Evolutionary conservation across 495 filamentous ascomycete genomes (phyloP).

Genomic region (Aspergillus conjunctus): DNA sequence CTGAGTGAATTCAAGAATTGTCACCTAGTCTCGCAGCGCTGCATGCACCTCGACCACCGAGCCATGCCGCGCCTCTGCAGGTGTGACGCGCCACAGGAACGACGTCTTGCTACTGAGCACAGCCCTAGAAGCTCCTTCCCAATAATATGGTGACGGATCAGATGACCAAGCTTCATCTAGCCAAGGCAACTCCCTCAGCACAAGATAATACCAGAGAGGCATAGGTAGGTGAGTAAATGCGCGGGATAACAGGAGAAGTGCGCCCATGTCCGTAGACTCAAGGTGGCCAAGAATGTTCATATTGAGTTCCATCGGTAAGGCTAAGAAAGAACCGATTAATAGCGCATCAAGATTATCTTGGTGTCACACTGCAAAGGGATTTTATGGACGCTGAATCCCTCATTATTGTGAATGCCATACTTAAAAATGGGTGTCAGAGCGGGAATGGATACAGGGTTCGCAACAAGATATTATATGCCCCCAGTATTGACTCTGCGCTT

Average conservation of each 20-base stretch:
- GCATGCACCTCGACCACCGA: constrained; percentile 12
- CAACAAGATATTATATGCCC: constrained; percentile 30
- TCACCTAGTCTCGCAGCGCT: constrained; percentile 6
- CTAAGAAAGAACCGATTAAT: constrained; percentile 22
- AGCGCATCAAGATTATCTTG: neutral
- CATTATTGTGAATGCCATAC: constrained; percentile 9
- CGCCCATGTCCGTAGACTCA: constrained; percentile 25
- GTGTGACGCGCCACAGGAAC: constrained; percentile 10
- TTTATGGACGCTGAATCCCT: neutral
- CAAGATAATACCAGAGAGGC: constrained; percentile 27
- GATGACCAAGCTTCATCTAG: constrained; percentile 32
- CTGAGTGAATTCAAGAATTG: constrained; percentile 7
- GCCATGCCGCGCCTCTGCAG: neutral
- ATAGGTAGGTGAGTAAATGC: constrained; percentile 31
- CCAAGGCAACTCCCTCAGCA: constrained; percentile 37
- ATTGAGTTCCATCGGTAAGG: constrained; percentile 30
- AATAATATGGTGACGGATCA: neutral
- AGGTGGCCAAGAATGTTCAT: constrained; percentile 24
- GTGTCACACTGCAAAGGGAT: neutral
- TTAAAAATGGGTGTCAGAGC: constrained; percentile 15
- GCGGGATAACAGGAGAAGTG: constrained; percentile 23
- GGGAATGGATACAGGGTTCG: constrained; percentile 34
- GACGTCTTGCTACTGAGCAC: constrained; percentile 7
- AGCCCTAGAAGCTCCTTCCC: neutral
- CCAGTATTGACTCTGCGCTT: constrained; percentile 23